Evolutionary conservation across 345 rosid species (phyloP).

Genomic region (Citrus inodora): DNA sequence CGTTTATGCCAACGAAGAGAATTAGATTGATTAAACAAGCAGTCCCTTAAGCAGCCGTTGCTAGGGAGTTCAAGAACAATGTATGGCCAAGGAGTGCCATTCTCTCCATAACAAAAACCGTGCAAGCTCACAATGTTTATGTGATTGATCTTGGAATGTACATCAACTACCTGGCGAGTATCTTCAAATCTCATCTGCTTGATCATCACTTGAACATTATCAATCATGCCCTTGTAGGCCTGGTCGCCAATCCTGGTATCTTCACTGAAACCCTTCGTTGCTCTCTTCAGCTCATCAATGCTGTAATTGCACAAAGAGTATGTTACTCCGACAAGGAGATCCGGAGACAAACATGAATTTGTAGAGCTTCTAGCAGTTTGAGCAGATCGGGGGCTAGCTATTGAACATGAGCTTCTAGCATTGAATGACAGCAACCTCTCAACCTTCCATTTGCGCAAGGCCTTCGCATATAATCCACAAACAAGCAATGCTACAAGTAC

Average conservation of each 20-base stretch:
- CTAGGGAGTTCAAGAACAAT: slow-evolving; percentile 38
- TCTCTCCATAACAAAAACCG: slow-evolving; percentile 50
- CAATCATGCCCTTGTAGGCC: slow-evolving; percentile 33
- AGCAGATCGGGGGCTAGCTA: slow-evolving; percentile 33
- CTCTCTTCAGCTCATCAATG: slow-evolving; percentile 35
- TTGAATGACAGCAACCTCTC: slow-evolving; percentile 33
- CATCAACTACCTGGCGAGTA: slow-evolving; percentile 35
- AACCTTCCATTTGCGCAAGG: slow-evolving; percentile 20
- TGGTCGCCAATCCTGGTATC: slow-evolving; percentile 33
- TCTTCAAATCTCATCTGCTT: slow-evolving; percentile 44
- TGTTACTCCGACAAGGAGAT: slow-evolving; percentile 49
- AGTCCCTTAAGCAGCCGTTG: slow-evolving; percentile 50
- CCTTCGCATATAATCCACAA: slow-evolving; percentile 33
- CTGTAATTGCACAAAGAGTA: slow-evolving; percentile 37
- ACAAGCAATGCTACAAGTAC: slow-evolving; percentile 24
- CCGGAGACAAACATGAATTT: slow-evolving; percentile 50
- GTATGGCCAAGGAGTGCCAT: slow-evolving; percentile 32
- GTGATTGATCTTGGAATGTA: slow-evolving; percentile 55
- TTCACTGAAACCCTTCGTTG: slow-evolving; percentile 37
- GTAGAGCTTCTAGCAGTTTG: slow-evolving; percentile 33
- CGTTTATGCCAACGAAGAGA: slow-evolving; percentile 34
- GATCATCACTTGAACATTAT: slow-evolving; percentile 41
- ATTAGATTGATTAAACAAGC: slow-evolving; percentile 24
- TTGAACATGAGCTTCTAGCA: slow-evolving; percentile 33
- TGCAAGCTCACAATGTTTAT: slow-evolving; percentile 41